These are phyloP conservation scores for Cryomyces minteri DNA, from an alignment of 495 filamentous ascomycete genomes.

Conservation along the genomic window DNA sequence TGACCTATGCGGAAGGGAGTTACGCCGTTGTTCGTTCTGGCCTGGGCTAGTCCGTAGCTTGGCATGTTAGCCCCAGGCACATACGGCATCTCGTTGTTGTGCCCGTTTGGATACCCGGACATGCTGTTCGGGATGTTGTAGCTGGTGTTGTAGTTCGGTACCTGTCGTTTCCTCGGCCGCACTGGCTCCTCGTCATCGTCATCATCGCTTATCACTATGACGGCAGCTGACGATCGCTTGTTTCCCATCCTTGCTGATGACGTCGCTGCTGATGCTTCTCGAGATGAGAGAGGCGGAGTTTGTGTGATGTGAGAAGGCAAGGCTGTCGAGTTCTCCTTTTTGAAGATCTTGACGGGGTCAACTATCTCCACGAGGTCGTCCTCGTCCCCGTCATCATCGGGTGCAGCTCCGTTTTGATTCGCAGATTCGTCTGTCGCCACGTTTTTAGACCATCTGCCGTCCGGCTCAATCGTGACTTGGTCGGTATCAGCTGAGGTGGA, in stretches of 20 bases:
- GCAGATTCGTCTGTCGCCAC: conserved; percentile 19
- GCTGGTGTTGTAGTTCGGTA: no score
- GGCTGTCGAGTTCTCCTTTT: conserved; percentile 25
- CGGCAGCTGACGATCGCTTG: conserved; percentile 42
- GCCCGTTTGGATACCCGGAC: no score
- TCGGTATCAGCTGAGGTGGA: conserved; percentile 49
- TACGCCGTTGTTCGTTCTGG: no score
- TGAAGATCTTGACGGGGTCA: conserved; percentile 24
- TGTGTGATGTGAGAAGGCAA: conserved; percentile 14
- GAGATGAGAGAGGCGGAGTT: conserved; percentile 34
- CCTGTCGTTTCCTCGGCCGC: not conserved
- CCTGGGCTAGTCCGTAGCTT: no score
- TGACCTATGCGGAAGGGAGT: no score
- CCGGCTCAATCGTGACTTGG: conserved; percentile 78
- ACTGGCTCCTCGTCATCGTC: conserved; percentile 54
- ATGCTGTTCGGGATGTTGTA: no score
- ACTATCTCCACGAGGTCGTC: conserved; percentile 55
- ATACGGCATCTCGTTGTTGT: no score
- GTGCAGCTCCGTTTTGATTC: conserved; percentile 8
- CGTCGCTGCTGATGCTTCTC: conserved; percentile 30
- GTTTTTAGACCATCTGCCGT: conserved; percentile 54
- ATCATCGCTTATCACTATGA: conserved; percentile 65
- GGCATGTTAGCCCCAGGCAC: no score
- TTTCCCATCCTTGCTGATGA: conserved; percentile 26
- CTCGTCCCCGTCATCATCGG: conserved; percentile 32